Evolutionary conservation across 192 early-diverging fungal genomes (phyloP), one percentile per base, ranked within the genome.

Genomic region (Entophlyctis luteolus): DNA sequence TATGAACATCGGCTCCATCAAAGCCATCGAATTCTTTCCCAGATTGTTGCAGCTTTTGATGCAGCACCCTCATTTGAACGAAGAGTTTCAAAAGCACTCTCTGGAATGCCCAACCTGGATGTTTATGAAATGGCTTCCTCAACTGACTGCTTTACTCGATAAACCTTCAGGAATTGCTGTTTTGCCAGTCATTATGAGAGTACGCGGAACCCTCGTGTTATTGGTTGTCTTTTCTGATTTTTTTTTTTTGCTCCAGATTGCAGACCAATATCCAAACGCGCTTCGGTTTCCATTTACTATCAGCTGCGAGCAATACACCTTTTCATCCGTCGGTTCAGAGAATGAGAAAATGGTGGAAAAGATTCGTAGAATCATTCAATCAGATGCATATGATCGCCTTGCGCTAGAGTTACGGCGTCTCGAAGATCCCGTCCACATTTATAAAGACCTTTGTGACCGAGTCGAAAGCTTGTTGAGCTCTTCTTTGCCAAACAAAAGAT

Each of bases 111-210:
- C 79, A 12, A 72, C 75, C n/a, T 91, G 88, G 88, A 82, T 81
- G 33, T 87, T 89, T 75, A 73, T 91, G 38, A 77, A 81, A 32
- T 91, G 90, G 90, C 75, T 91, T 39, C 86, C 87, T 22, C 89
- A 91, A 49, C 69, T 91, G 46, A 87, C 89, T 0, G 84, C 90
- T 14, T 55, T 89, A 18, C 73, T 91, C 1, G 88, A 89, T 49
- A 87, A 86, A 48, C 49, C 76, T 3, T 69, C 77, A 5, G 82
- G 82, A 20, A 46, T 57, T 37, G 68, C 71, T 10, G 59, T 88
- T 33, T 81, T 81, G 59, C 82, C 84, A 4, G 65, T 87, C 5
- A 42, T 87, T 6, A 38, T 34, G 2, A 48, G 62, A 36, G 84
- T 85, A 77, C n/a, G 60, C 49, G 28, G 18, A 14, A 25, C 10